Conservation (phyloP, 2,329 filamentous ascomycete species). For the Colletotrichum camelliae region DNA sequence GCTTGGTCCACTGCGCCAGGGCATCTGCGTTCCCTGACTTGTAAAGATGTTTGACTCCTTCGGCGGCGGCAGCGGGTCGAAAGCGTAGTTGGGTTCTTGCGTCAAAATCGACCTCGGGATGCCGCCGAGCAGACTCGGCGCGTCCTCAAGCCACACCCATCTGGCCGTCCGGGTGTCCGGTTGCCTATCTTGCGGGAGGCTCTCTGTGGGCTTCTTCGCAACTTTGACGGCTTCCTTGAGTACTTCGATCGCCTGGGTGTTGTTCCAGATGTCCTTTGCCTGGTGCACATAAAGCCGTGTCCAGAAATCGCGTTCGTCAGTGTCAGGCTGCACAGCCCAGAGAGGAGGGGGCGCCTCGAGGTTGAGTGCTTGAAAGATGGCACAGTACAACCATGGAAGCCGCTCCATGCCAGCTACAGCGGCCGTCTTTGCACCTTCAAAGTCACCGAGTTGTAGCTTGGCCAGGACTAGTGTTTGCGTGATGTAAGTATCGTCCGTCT, state of each 20-base stretch:
- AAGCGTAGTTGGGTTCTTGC: slow-evolving; percentile 72
- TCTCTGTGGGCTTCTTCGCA: slow-evolving; percentile 45
- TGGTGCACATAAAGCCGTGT: slow-evolving; percentile 78
- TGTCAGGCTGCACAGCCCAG: slow-evolving; percentile 77
- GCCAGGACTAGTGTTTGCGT: slow-evolving; percentile 80
- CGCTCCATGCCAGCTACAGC: slow-evolving; percentile 72
- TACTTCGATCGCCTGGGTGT: slow-evolving; percentile 70
- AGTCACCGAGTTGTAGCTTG: slow-evolving; percentile 69
- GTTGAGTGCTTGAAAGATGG: slow-evolving; percentile 80
- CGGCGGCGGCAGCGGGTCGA: slow-evolving; percentile 81
- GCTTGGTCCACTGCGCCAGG: slow-evolving; percentile 41
- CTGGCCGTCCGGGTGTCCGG: slow-evolving; percentile 64
- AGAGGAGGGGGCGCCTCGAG: slow-evolving; percentile 80
- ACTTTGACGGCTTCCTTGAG: slow-evolving; percentile 73
- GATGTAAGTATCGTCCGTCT: slow-evolving; percentile 66
- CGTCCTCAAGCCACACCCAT: slow-evolving; percentile 80
- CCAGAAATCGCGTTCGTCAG: slow-evolving; percentile 68
- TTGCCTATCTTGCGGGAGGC: slow-evolving; percentile 45
- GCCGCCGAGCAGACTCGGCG: slow-evolving; percentile 71
- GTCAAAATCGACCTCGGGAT: slow-evolving; percentile 71
- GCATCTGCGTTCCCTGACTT: slow-evolving; percentile 43
- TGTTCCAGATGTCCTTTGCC: slow-evolving; percentile 87
- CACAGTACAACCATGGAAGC: slow-evolving; percentile 84
- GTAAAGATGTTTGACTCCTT: slow-evolving; percentile 59
- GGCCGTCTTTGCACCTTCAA: slow-evolving; percentile 66